Conservation (phyloP, 1,139 yeast species). For the Geotrichum restrictum region DNA sequence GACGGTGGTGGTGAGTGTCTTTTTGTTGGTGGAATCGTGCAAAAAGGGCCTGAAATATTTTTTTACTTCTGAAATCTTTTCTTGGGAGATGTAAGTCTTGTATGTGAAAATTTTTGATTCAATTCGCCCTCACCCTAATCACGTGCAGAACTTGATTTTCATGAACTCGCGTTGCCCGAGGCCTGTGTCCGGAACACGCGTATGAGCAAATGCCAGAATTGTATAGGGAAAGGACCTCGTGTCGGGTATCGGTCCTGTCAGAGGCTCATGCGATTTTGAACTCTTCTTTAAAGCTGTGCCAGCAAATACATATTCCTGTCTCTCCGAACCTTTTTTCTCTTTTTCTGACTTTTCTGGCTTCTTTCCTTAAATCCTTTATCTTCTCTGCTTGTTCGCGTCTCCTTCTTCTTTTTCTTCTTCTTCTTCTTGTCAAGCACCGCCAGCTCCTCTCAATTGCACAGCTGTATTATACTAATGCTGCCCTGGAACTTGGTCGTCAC, state of each 20-base stretch:
- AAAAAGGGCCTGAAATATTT: neutral
- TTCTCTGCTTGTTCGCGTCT: neutral
- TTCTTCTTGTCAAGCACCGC: neutral
- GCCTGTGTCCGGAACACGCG: no score
- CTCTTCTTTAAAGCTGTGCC: no score
- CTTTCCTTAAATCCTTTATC: neutral
- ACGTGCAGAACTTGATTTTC: neutral
- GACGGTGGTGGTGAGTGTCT: conserved; percentile 4
- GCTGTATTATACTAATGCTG: neutral
- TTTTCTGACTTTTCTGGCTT: neutral
- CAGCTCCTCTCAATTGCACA: neutral
- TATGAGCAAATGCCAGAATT: no score
- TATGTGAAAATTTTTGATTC: conserved; percentile 3
- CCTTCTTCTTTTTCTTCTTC: neutral
- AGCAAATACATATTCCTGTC: no score
- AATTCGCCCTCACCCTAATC: conserved; percentile 10
- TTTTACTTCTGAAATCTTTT: neutral
- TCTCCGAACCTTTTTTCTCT: neutral
- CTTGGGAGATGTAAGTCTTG: conserved; percentile 6
- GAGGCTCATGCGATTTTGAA: neutral
- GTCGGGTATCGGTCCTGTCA: no score
- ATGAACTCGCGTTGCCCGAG: no score
- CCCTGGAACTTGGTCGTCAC: neutral
- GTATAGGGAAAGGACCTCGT: no score
- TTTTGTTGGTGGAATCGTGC: neutral